Evolutionary conservation across 2,329 filamentous ascomycete species (phyloP), one percentile per base, ranked within the genome.

Genomic region (Domatiomyces catenatus): DNA sequence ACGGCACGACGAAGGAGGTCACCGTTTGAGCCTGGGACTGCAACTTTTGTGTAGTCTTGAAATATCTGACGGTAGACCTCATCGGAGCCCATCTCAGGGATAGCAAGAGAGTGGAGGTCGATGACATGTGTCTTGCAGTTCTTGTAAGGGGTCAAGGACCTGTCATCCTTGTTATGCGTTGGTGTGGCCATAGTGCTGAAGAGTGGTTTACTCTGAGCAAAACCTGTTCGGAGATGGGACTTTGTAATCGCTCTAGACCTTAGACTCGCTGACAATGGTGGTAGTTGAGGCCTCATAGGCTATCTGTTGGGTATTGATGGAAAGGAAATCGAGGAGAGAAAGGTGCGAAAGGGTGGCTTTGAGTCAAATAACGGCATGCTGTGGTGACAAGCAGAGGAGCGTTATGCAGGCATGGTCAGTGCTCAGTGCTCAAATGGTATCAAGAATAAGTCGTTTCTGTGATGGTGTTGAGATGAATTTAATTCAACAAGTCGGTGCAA

Each of bases 121-220:
- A 59, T 48, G 22, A 58, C 55, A 4, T 52, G 54, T 10, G 58
- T 59, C 42, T 51, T 44, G 49, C 58, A 58, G 42, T 57, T 54
- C n/a, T 46, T 48, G 48, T 59, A 59, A 15, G 54, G 49, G 48
- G 54, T 19, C 5, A 50, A 52, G 19, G 49, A 47, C 22, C 52
- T 24, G 22, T 49, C 49, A 8, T 26, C 17, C 32, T 52, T 39
- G 26, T 44, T 46, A 1, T 43, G n/a, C 15, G 49, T 50, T 15
- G 55, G 46, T 18, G 24, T 46, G n/a, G 48, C 48, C 52, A 57
- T 57, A 18, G 49, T 47, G 50, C 22, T 6, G 19, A 8, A 8
- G 22, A 3, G 17, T 3, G 15, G 6, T 47, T 26, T 26, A 15
- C 4, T 39, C 28, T 36, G 28, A 36, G 8, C 12, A 36, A 10